Percentiles rank a stretch among this genome's conserved stretches.
Evolutionary conservation across 1,284 basidiomycete genomes (phyloP).

Genomic region (Neotropicomus parvogracilis): DNA sequence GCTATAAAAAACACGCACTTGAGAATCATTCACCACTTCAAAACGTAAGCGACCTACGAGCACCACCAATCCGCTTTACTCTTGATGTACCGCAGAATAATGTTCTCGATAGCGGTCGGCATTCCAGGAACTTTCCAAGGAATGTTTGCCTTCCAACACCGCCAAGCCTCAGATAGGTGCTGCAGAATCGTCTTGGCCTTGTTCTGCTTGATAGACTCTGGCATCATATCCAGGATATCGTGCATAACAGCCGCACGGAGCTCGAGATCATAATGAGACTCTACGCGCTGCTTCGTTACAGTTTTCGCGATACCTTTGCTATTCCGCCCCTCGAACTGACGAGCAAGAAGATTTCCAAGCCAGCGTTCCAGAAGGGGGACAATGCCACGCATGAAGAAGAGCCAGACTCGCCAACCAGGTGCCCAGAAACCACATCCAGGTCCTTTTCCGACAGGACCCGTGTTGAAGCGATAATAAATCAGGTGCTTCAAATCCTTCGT

Average conservation of each 20-base stretch:
- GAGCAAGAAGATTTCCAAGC: slow-evolving; percentile 95
- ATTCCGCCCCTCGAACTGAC: slow-evolving; percentile 97
- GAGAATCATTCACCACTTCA: not conserved
- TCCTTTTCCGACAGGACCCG: slow-evolving; percentile 98
- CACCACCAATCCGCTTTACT: slow-evolving; percentile 99
- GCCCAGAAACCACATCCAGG: slow-evolving; percentile 99
- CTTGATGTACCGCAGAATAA: slow-evolving; percentile 99
- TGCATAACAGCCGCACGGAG: slow-evolving; percentile 99
- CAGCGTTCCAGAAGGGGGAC: slow-evolving; percentile 96
- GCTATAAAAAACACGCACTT: slow-evolving; percentile 29
- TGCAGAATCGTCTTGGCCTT: slow-evolving; percentile 99
- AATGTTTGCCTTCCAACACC: slow-evolving; percentile 99
- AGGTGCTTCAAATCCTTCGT: slow-evolving; percentile 99
- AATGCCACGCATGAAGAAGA: slow-evolving; percentile 99
- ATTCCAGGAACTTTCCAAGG: slow-evolving; percentile 97
- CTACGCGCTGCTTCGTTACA: slow-evolving; percentile 98
- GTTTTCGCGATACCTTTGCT: slow-evolving; percentile 95
- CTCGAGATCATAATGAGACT: slow-evolving; percentile 98
- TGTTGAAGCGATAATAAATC: slow-evolving; percentile 98
- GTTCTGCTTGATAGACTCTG: slow-evolving; percentile 97
- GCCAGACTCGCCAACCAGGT: slow-evolving; percentile 98
- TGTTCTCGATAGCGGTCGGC: slow-evolving; percentile 98
- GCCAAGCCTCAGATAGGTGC: slow-evolving; percentile 97
- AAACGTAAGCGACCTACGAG: slow-evolving; percentile 57
- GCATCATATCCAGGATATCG: slow-evolving; percentile 99